Evolutionary conservation across 129 eudicot genomes (phyloP).

Genomic region (Tanacetum coccineum): DNA sequence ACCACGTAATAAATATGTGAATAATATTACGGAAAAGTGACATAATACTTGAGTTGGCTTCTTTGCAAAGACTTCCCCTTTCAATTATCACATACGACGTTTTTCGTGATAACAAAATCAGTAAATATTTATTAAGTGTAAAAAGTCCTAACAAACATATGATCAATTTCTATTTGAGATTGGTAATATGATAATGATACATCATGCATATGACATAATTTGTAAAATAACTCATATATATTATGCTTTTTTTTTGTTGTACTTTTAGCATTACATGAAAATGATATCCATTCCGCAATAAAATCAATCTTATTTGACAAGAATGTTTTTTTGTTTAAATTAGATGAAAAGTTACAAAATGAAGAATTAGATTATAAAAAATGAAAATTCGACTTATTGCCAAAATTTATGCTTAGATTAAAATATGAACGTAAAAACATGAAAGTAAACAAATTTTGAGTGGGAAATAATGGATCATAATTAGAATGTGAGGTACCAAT

Average conservation of each 20-base stretch:
- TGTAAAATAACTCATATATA: neutral
- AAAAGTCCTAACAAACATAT: neutral
- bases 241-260: too few species aligned
- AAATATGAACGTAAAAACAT: neutral
- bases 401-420: neutral
- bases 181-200: neutral
- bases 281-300: neutral
- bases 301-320: neutral
- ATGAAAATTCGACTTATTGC: too few species aligned
- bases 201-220: neutral
- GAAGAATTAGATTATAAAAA: too few species aligned
- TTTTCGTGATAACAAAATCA: neutral
- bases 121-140: neutral
- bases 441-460: neutral
- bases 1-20: too few species aligned
- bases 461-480: conserved; percentile 18
- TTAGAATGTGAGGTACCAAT: conserved; percentile 18
- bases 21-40: too few species aligned
- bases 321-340: neutral
- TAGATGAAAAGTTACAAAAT: neutral
- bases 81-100: neutral
- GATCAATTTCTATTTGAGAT: neutral
- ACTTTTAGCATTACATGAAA: neutral
- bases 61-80: neutral
- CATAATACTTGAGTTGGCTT: neutral